Base-by-base conservation (phyloP, 192 early-diverging fungal species). In the Coemansia sp. region DNA sequence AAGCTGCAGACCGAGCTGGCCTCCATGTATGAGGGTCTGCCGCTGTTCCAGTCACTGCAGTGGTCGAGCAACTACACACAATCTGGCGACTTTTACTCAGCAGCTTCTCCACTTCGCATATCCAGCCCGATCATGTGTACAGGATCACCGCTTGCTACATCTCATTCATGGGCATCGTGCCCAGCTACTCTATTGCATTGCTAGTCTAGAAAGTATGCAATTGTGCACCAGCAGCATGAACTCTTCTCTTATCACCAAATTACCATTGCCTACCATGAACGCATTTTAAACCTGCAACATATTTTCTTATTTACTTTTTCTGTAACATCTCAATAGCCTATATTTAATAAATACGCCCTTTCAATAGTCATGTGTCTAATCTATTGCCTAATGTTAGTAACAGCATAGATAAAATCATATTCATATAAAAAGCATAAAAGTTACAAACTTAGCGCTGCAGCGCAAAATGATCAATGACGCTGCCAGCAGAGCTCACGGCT, bases 171-270 rank as follows among this genome's bases (percentile, higher is more conserved):
- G 70, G 25, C 59, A 8, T 60, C 53, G 36, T 61, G 55, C 7
- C 57, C 67, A 3, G 57, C 65, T 21, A 61, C 70, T 4, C 68
- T 61, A 4, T 61, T 80, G 15, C 77, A 80, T 38, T 80, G 77
- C 62, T 80, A 69, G 54, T 26, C 31, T 8, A 38, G 48, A 0
- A 40, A 9, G 2, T 14, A 40, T 14, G 15, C 40, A 15, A n/a
- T 15, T n/a, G 40, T 4, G 12, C 40, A 50, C 23, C 17, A 38
- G 19, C 60, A 25, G 11, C 40, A 44, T 9, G 40, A n/a, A 10
- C 40, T 44, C 38, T 17, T 47, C 44, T 17, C 6, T 48, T 5
- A 58, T 58, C 20, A 14, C 28, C 28, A 28, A 28, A 31, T 9
- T 15, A 37, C 37, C 14, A 57, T 26, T 11, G 6, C 12, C 26